A percentile compares a stretch with the other conserved stretches of the same genome.
These are phyloP conservation scores for Hypocreales sp. DNA, from an alignment of 2,329 filamentous ascomycete species.

Conservation along the genomic window DNA sequence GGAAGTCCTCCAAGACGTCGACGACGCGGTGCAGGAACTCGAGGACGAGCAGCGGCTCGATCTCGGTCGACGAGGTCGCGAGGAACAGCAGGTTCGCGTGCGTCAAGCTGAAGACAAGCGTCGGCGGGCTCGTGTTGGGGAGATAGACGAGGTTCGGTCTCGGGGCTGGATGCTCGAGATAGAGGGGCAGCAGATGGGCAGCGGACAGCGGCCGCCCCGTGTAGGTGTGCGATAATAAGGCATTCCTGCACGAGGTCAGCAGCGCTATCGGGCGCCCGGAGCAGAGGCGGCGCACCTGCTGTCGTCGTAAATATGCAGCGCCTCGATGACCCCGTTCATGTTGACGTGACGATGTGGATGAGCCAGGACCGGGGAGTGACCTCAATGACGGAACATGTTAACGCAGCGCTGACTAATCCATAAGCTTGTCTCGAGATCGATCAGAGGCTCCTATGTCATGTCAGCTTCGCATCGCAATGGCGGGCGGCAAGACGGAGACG, in stretches of 20 bases:
- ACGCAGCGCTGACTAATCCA: no score
- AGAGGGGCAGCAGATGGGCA: slow-evolving; percentile 65
- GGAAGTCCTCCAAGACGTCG: slow-evolving; percentile 86
- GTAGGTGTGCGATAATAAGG: slow-evolving; percentile 82
- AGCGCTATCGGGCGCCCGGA: slow-evolving; percentile 1
- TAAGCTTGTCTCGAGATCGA: no score
- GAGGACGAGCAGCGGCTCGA: slow-evolving; percentile 76
- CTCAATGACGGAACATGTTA: no score
- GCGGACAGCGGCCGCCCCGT: slow-evolving; percentile 66
- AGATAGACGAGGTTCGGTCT: slow-evolving; percentile 80
- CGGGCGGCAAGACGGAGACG: slow-evolving; percentile 27
- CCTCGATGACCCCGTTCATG: slow-evolving; percentile 84
- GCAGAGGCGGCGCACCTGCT: slow-evolving; percentile 48
- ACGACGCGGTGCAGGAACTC: slow-evolving; percentile 90
- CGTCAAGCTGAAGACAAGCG: slow-evolving; percentile 73
- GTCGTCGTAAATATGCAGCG: slow-evolving; percentile 94
- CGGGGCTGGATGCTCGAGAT: slow-evolving; percentile 66
- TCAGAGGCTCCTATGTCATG: no score
- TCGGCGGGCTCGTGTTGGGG: slow-evolving; percentile 66
- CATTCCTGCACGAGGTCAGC: slow-evolving; percentile 40
- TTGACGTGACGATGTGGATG: no score
- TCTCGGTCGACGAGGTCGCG: slow-evolving; percentile 70
- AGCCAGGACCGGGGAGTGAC: no score
- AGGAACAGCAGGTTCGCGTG: slow-evolving; percentile 81
- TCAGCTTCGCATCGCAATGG: no score